These are phyloP conservation scores for Aspergillus leporis DNA, from an alignment of 495 filamentous ascomycete genomes.

Conservation along the genomic window DNA sequence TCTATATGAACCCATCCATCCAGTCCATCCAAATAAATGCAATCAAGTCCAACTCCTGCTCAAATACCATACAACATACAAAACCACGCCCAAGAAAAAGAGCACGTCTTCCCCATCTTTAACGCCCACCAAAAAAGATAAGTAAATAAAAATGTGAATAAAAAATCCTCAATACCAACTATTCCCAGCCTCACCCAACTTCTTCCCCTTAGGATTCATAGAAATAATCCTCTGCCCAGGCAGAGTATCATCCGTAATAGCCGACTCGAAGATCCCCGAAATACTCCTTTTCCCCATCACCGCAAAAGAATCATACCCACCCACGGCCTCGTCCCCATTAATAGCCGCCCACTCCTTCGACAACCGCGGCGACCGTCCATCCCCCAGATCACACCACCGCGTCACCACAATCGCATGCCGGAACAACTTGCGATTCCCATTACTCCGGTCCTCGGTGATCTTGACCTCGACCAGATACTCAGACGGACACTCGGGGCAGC, in stretches of 20 bases:
- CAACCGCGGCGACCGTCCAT: conserved; percentile 42
- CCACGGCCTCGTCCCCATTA: conserved; percentile 38
- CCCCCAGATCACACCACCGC: conserved; percentile 59
- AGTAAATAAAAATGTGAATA: too few relatives aligned
- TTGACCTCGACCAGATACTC: conserved; percentile 62
- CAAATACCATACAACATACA: not conserved
- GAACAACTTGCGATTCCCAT: conserved; percentile 35
- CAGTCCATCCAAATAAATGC: not conserved
- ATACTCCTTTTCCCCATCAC: conserved; percentile 52
- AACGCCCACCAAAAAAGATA: conserved; percentile 6
- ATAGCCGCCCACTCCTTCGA: conserved; percentile 51
- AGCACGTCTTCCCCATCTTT: not conserved
- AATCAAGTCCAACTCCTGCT: not conserved
- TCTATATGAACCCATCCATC: not conserved
- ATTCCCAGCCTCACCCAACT: conserved; percentile 45
- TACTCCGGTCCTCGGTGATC: conserved; percentile 48
- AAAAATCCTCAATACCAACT: conserved; percentile 48
- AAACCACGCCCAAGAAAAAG: not conserved
- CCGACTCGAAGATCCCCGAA: conserved; percentile 57
- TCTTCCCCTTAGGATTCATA: conserved; percentile 53
- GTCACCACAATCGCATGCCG: conserved; percentile 61
- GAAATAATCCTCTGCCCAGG: conserved; percentile 57
- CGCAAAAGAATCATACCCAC: conserved; percentile 51
- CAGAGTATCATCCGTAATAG: conserved; percentile 51
- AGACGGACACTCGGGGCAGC: conserved; percentile 60